These are phyloP conservation scores for Tolypocladium paradoxum DNA, from an alignment of 2,329 filamentous ascomycete species.

Conservation along the genomic window DNA sequence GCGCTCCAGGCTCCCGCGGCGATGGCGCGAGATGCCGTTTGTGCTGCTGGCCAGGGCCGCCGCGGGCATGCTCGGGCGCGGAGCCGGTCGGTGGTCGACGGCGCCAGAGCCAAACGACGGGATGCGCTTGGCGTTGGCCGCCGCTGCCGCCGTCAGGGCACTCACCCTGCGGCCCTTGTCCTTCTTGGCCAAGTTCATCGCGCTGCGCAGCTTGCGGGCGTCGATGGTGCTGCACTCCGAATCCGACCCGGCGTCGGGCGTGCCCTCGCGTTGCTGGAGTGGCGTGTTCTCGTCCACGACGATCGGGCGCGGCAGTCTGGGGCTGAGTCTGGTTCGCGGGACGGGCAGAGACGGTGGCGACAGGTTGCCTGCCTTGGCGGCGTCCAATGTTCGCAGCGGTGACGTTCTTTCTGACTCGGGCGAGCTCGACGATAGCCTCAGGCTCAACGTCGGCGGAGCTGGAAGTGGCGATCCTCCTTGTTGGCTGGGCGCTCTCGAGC, in stretches of 20 bases:
- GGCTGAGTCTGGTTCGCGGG: slow-evolving; percentile 8
- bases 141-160: slow-evolving; percentile 21
- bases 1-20: slow-evolving; percentile 39
- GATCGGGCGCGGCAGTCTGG: slow-evolving; percentile 15
- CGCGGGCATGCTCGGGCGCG: slow-evolving; percentile 27
- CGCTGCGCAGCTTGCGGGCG: slow-evolving; percentile 42
- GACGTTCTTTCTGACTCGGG: slow-evolving; percentile 22
- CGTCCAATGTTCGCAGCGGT: slow-evolving; percentile 40
- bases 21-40: slow-evolving; percentile 45
- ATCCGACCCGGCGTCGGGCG: slow-evolving; percentile 30
- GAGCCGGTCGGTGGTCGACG: slow-evolving; percentile 12
- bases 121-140: slow-evolving; percentile 29
- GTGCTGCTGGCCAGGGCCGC: slow-evolving; percentile 33
- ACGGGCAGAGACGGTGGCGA: slow-evolving; percentile 30
- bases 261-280: slow-evolving; percentile 24
- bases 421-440: slow-evolving; percentile 40
- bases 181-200: slow-evolving; percentile 41
- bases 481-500: slow-evolving; percentile 26
- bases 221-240: slow-evolving; percentile 41
- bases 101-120: slow-evolving; percentile 32
- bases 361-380: slow-evolving; percentile 38
- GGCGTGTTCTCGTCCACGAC: slow-evolving; percentile 43
- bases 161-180: slow-evolving; percentile 31
- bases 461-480: slow-evolving; percentile 51
- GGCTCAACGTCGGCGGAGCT: slow-evolving; percentile 42